These are phyloP conservation scores for Dictyostelium brefeldianum DNA, from an alignment of 78 protist species.

Conservation along the genomic window DNA sequence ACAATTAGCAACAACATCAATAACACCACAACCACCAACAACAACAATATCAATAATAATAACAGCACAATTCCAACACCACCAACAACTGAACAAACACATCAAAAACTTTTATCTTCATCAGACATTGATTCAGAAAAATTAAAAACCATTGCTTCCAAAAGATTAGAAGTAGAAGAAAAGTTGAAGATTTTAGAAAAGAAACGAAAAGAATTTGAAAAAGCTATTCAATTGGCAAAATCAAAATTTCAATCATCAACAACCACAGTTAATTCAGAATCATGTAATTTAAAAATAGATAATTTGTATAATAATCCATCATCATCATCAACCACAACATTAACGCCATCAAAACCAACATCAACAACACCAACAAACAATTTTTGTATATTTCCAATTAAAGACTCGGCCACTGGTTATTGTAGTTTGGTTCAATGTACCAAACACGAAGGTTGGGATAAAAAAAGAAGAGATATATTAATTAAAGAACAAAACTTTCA, in stretches of 20 bases:
- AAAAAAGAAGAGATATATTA: conserved; percentile 57
- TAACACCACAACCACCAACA: background rate
- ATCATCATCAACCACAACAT: background rate
- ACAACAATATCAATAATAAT: background rate
- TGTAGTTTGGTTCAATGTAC: conserved; percentile 59
- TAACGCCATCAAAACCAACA: conserved; percentile 4
- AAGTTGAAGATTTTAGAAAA: conserved; percentile 52
- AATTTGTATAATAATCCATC: background rate
- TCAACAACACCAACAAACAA: background rate
- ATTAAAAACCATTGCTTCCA: conserved; percentile 29
- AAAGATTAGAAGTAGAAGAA: conserved; percentile 51
- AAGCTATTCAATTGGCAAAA: conserved; percentile 35
- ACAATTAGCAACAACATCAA: background rate
- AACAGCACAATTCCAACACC: background rate
- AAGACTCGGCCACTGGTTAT: conserved; percentile 61
- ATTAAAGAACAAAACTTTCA: conserved; percentile 36
- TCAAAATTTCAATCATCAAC: conserved; percentile 24
- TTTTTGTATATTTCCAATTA: conserved; percentile 44
- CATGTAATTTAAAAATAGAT: background rate
- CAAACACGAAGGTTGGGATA: conserved; percentile 66
- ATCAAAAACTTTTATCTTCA: conserved; percentile 52
- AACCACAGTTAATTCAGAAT: background rate
- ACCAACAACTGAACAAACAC: conserved; percentile 9
- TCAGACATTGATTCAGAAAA: conserved; percentile 31
- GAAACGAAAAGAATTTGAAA: conserved; percentile 64